These are phyloP conservation scores for Rosa rugosa DNA, from an alignment of 306 rosid species.

Conservation along the genomic window DNA sequence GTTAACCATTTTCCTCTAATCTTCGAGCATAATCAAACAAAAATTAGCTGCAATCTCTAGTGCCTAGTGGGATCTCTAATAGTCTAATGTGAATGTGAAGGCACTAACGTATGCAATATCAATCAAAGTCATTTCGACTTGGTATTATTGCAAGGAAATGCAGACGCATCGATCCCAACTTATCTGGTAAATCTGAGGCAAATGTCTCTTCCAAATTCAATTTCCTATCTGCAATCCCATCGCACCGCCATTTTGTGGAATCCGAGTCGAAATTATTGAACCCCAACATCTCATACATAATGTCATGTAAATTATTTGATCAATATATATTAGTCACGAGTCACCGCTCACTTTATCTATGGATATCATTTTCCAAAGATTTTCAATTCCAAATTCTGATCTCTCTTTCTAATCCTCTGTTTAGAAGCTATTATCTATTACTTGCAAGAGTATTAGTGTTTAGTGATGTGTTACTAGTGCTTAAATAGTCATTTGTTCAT, in stretches of 20 bases:
- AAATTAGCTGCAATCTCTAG: background rate
- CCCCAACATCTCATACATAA: background rate
- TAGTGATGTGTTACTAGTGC: no score
- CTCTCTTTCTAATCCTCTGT: no score
- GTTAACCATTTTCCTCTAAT: background rate
- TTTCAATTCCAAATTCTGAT: background rate
- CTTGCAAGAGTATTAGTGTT: no score
- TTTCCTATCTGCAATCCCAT: slow-evolving; percentile 8
- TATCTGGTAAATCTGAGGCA: slow-evolving; percentile 31
- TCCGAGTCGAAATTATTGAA: background rate
- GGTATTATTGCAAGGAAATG: background rate
- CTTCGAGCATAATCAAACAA: background rate
- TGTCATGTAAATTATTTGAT: background rate
- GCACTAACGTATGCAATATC: slow-evolving; percentile 10
- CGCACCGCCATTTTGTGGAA: background rate
- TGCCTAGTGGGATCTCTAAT: no score
- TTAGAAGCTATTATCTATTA: no score
- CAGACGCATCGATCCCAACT: slow-evolving; percentile 20
- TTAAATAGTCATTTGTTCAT: no score
- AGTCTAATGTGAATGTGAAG: background rate
- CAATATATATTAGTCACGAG: background rate
- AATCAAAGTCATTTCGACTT: slow-evolving; percentile 39
- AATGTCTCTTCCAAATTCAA: slow-evolving; percentile 13
- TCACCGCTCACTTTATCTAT: background rate
- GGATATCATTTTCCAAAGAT: background rate